Conservation (phyloP, 805 yeast genomes). For the Lipomyces orientalis region DNA sequence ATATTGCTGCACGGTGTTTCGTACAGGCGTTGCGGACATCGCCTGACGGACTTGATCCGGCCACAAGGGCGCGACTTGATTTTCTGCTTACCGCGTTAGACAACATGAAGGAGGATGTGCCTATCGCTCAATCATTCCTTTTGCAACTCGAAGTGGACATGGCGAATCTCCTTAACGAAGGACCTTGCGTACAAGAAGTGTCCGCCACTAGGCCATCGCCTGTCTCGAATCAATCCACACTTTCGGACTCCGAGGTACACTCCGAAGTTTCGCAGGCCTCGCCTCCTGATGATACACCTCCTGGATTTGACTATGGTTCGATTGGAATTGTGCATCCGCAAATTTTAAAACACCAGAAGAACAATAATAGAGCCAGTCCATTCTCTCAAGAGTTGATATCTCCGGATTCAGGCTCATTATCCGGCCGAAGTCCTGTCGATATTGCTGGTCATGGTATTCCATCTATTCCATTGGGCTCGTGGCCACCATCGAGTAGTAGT, state of each 20-base stretch:
- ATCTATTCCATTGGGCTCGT: background rate
- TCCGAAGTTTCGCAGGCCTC: background rate
- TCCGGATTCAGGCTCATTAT: background rate
- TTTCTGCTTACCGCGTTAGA: conserved; percentile 30
- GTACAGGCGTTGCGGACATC: conserved; percentile 21
- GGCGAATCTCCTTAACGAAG: conserved; percentile 13
- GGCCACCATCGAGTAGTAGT: background rate
- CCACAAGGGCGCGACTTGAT: conserved; percentile 19
- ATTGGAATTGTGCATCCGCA: background rate
- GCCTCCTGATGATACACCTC: background rate
- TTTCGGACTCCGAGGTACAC: conserved; percentile 1
- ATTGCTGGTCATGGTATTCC: background rate
- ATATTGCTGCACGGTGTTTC: conserved; percentile 34
- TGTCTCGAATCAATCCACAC: background rate
- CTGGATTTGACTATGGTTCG: background rate
- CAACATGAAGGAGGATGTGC: conserved; percentile 21
- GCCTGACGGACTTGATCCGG: background rate
- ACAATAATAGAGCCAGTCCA: background rate
- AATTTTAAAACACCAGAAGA: background rate
- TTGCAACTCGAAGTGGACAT: conserved; percentile 35
- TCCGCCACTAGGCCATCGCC: background rate
- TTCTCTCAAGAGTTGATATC: background rate
- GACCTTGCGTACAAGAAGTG: background rate
- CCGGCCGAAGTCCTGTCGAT: background rate
- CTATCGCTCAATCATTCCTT: conserved; percentile 27